Evolutionary conservation across 208 protist genomes (phyloP), one percentile per base, ranked within the genome.

Genomic region (Borovskyia barvae): DNA sequence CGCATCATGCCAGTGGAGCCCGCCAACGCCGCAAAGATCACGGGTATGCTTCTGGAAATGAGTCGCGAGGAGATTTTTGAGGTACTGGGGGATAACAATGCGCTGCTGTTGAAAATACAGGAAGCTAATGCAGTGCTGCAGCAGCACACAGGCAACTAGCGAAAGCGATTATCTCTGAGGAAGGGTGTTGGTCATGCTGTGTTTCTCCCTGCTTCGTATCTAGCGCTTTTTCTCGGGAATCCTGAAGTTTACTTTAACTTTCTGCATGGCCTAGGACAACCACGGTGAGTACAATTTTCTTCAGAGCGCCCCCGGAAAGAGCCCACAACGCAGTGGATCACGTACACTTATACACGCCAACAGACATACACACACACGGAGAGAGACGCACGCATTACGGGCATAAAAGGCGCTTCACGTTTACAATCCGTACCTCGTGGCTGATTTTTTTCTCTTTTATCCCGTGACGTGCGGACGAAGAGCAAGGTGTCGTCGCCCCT

Each of bases 41-140:
- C 84, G 25, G 84, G 80, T 17, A 87, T 87, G 80, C 76, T 88
- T 28, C 71, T 91, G 8, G 84, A 91, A 66, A 86, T 91, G 80
- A 81, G 86, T 41, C 74, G 64, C 30, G 36, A 65, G 19, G 84
- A 91, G 72, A 87, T 83, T n/a, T 68, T 91, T 11, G 77, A 84
- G 30, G 56, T 91, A 7, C 63, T 91, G 22, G 46, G 72, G 6
- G 43, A 72, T 51, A 45, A 55, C 35, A 62, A 40, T 32, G 61
- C 83, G 3, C 69, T 91, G n/a, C 28, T 50, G 14, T 39, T 59
- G 29, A 91, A 91, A 65, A 73, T 91, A 37, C 60, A 77, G 26
- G 84, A 91, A 61, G 84, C 84, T 3, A 51, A 84, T 28, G 15
- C 49, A 1, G 84, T 91, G 6, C 82, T 91, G 3, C 74, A 72